Evolutionary conservation across 345 rosid genomes (phyloP).

Genomic region (Cardamine occulta): DNA sequence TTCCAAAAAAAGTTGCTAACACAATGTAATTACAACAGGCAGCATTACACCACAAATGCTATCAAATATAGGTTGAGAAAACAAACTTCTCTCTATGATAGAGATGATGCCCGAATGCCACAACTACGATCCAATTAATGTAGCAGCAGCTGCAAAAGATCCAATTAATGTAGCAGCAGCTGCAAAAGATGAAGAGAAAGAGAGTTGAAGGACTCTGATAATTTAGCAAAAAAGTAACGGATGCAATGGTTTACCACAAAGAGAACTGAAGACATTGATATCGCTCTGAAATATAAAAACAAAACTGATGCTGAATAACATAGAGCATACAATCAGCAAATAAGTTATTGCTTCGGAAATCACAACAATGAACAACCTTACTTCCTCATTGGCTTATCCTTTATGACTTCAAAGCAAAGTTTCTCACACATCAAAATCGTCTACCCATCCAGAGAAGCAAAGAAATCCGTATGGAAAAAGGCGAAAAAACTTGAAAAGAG

Average conservation of each 20-base stretch:
- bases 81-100: constrained; percentile 21
- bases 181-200: constrained; percentile 21
- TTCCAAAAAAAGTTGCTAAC: background rate
- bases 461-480: background rate
- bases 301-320: constrained; percentile 8
- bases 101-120: background rate
- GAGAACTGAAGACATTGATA: background rate
- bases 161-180: constrained; percentile 26
- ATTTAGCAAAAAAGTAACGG: background rate
- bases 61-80: constrained; percentile 6
- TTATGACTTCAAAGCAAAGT: background rate
- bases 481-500: background rate
- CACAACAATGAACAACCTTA: background rate
- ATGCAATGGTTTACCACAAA: background rate
- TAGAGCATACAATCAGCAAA: background rate
- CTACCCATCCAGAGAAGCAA: background rate
- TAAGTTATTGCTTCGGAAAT: background rate
- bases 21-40: constrained; percentile 29
- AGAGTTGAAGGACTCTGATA: background rate
- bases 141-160: no score
- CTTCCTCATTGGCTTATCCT: background rate
- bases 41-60: constrained; percentile 14
- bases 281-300: background rate
- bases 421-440: background rate
- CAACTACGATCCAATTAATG: constrained; percentile 14